Base-by-base conservation (phyloP, 108 stramenopile genomes). In the Pseudonitzschia pungens region DNA sequence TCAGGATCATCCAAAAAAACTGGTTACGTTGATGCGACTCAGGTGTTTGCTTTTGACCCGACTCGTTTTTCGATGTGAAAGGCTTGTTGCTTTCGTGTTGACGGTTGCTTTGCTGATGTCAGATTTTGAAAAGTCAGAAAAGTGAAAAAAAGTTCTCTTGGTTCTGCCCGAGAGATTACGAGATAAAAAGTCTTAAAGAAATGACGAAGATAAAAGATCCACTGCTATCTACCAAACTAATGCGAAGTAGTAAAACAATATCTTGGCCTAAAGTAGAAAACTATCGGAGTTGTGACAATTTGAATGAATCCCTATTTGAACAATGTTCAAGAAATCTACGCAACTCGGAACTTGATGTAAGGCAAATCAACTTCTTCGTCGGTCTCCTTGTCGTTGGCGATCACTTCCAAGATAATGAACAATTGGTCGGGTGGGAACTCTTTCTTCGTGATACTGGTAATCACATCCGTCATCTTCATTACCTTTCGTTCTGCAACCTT, bases 311-410 rank as follows among this genome's bases (percentile, higher is more conserved):
- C n/a, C n/a, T n/a, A n/a, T n/a, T n/a, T n/a, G n/a, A n/a, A n/a
- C n/a, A n/a, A n/a, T 26, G 60, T 40, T 18, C 26, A 11, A 6
- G 27, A 9, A 14, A 48, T 48, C 18, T 62, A 62, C 12, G 33
- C 33, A 73, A 96, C 89, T 42, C 95, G 92, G 69, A 88, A 92
- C 67, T 85, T 87, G 40, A 98, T 82, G 77, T 96, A 93, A 0
- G 96, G 98, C 28, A 98, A 62, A 53, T 98, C 98, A 36, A 96
- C 96, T 74, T 98, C 98, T 51, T 98, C 97, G 71, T 92, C 94
- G 10, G 92, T 89, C 0, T 96, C 94, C 70, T 84, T 74, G 72
- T 98, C 98, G 51, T 91, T 93, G 57, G 89, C 90, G 80, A 97
- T 97, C 28, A 96, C 80, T 84, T 97, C 98, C 68, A 98, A 82